Conservation (phyloP, 306 rosid species). For the Lathyrus sativus region DNA sequence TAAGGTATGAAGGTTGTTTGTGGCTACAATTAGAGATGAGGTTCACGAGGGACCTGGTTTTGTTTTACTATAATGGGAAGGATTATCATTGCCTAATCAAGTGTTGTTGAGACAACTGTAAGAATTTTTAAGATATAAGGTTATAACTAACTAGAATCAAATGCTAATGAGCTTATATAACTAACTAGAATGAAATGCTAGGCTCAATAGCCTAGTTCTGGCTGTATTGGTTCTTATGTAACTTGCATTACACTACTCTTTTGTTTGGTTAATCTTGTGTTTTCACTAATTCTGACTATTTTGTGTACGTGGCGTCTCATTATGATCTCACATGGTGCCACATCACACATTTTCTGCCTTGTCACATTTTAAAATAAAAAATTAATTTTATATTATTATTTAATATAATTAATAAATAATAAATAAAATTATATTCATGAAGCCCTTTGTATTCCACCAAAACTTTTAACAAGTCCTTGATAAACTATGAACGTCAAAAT, state of each 20-base stretch:
- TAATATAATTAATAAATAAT: too few species aligned
- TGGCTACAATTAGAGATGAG: neutral
- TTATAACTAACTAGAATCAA: slow-evolving; percentile 4
- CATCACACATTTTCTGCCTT: too few species aligned
- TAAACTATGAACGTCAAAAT: too few species aligned
- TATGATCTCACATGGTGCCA: too few species aligned
- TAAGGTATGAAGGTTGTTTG: slow-evolving; percentile 24
- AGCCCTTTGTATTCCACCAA: too few species aligned
- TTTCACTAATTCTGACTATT: neutral
- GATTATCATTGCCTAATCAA: slow-evolving; percentile 17
- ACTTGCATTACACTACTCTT: neutral
- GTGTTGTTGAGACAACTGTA: neutral
- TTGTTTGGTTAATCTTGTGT: neutral
- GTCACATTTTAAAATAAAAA: too few species aligned
- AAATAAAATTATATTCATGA: too few species aligned
- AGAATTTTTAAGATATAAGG: slow-evolving; percentile 11
- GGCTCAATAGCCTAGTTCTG: neutral
- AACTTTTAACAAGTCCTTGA: too few species aligned
- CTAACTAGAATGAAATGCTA: neutral
- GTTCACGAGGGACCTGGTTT: slow-evolving; percentile 31
- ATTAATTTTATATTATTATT: too few species aligned
- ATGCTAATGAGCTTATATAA: slow-evolving; percentile 10
- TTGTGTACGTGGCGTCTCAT: too few species aligned
- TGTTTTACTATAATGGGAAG: slow-evolving; percentile 29
- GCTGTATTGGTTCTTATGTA: neutral